Base-by-base conservation (phyloP, 2,329 filamentous ascomycete genomes). In the Zymoseptoria passerinii region DNA sequence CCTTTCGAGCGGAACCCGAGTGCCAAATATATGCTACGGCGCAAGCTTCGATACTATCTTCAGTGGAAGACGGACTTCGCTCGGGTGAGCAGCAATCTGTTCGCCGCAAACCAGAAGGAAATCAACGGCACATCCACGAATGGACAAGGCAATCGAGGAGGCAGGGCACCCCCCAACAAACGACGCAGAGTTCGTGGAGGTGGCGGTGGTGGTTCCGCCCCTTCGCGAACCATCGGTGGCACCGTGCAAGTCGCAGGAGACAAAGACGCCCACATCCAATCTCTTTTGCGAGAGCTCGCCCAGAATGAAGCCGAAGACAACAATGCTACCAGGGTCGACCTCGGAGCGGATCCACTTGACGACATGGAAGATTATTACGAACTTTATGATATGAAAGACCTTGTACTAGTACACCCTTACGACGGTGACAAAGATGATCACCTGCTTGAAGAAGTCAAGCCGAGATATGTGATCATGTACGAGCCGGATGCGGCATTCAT, bases 381-480 rank as follows among this genome's bases (percentile, higher is more conserved):
- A 72, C 80, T 97, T 29, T 96, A 92, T 72, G 89, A 95, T 56
- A 94, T 95, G 85, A 83, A 90, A 65, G 89, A 96, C 65, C 78
- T 97, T 19, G 81, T 97, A 10, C 84, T 96, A 48, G 81, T 97
- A 18, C 94, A 97, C 72, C 88, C 94, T 1, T 99, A 96, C 71
- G 91, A 96, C 60, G 92, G 92, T 9, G 94, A 97, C 71, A 88
- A 92, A 77, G 94, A 99, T 72, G 94, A 97, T 71, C 90, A 95
- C 71, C 82, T 97, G n/a, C 81, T 99, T 1, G 92, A 99, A 72
- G 94, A 99, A 74, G 81, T 94, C 58, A 91, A 89, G 69, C 94
- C 94, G 35, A 86, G 89, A 60, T 96, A 96, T 73, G 90, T 99
- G 59, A 88, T 99, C 76, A 97, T 99, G 94, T 99, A 96, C 73